Evolutionary conservation across 371 early-diverging fungal species (phyloP), one percentile per base, ranked within the genome.

Genomic region (Batrachochytrium dendrobatidis): DNA sequence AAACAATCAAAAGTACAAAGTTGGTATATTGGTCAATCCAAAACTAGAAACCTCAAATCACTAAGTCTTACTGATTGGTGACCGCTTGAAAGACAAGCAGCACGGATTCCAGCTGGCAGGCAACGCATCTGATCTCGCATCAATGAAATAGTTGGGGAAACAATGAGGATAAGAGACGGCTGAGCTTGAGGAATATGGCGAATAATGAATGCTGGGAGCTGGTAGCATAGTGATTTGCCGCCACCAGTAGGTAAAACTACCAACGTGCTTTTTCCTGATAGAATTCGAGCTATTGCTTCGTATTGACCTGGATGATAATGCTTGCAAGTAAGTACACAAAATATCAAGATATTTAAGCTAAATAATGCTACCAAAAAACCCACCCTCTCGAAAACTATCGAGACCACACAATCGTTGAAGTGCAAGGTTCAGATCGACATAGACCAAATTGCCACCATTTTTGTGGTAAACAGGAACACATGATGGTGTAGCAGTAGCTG

Each of bases 221-320:
- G 90, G 63, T 86, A 92, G 20, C 81, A 86, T 0, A 92, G 70
- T 4, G 85, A 84, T 68, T 92, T 92, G 24, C 92, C 92, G 31
- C 85, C 81, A 61, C 85, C 85, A 7, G 86, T 85, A 0, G 84
- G 83, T 4, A 81, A 61, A 15, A 82, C 73, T 3, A 82, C 56
- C 39, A 86, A 50, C 0, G 83, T 76, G 0, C 83, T 80, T 29
- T 70, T 55, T 6, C 67, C 61, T n/a, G 48, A 35, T n/a, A 85
- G 55, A 7, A 79, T 69, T 5, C 79, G 67, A 57, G 65, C 64
- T 18, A 84, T 74, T 0, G 83, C 68, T 18, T 71, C 53, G 68
- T 45, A 34, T 76, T 80, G 60, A 69, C 66, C 61, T 66, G 39
- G 15, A 39, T 39, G n/a, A n/a, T n/a, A n/a, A n/a, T n/a, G n/a